Base-by-base conservation (phyloP, 208 protist species). In the Leishmania aethiopica region DNA sequence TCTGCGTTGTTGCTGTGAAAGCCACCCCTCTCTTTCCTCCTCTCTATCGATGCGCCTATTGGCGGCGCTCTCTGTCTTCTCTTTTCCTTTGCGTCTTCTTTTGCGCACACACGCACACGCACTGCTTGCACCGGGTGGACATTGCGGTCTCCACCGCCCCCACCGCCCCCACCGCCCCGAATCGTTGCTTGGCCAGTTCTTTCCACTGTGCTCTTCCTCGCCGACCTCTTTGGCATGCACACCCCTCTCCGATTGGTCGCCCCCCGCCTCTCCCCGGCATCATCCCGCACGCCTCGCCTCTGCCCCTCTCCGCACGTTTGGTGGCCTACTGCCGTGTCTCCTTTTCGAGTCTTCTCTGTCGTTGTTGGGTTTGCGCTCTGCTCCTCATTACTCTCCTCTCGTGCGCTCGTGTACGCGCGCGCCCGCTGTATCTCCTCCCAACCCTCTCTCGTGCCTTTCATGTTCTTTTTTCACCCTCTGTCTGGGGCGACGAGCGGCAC, bases 1-100 rank as follows among this genome's bases (percentile, higher is more conserved):
- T 47, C 45, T 2, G 45, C 11, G 45, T 11, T 47, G 8, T 47
- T 22, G 49, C 1, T 53, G 45, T 42, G 40, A 42, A 15, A 22
- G 53, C 53, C 17, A 15, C n/a, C 40, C 3, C 35, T 75, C 47
- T 17, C 22, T 81, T 59, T 32, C 79, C 75, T 64, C 42, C 45
- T 45, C 42, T 19, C 25, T 51, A 32, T 32, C 19, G 13, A 5
- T 76, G 28, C 51, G 66, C 2, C 28, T 22, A 47, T 75, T 13
- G 57, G 6, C 25, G 57, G 77, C 72, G 67, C 53, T 73, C 40
- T 7, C 67, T 40, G 45, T 74, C 75, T n/a, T n/a, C 64, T 60
- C 49, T 0, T 45, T 64, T 77, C 6, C 25, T 62, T n/a, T 7
- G 57, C 25, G 57, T 25, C 57, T 32, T 13, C 57, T 62, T 22